Base-by-base conservation (phyloP, 2,329 filamentous ascomycete genomes). In the Aureobasidium musti region DNA sequence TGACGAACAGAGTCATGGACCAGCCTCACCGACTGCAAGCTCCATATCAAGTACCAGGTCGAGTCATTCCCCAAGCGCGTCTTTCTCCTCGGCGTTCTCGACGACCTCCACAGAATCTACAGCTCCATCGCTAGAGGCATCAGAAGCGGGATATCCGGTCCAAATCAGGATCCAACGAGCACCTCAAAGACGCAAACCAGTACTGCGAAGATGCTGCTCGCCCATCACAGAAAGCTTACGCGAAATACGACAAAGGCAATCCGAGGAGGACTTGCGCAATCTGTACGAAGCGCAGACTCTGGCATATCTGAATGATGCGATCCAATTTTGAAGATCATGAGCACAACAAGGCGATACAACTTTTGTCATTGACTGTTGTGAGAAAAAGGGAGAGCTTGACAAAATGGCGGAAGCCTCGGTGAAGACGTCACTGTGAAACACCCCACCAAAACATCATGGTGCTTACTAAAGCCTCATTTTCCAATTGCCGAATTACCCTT, bases 201-300 rank as follows among this genome's bases (percentile, higher is more conserved):
- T 21, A 14, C 26, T 76, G 2, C 67, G 71, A n/a, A 70, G 72
- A 43, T 71, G 68, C 47, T 67, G 66, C 1, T 73, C 73, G 49
- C 74, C 74, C 3, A 68, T 69, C 26, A 54, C 28, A 13, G 65
- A 54, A 26, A 63, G 73, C 8, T 65, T 76, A 30, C 71, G 74
- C 35, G 73, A 76, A 14, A 68, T 76, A 23, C 66, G 73, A n/a
- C 67, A 71, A 11, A 69, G 70, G 60, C 66, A 73, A 28, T 76
- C 74, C 3, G 74, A 76, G 30, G 73, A 73, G 63, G 66, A 68
- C 45, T 67, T 76, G 35, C 71, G 73, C 47, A 67, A 63, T 10
- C 64, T 74, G 21, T 76, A 76, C 54, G 74, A 76, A 67, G 65
- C 68, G 23, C 74, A 75, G 65, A 75, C 74, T 13, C 45, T 72